Evolutionary conservation across 768 basidiomycete genomes (phyloP).

Genomic region (Boletus rubroflammeus): DNA sequence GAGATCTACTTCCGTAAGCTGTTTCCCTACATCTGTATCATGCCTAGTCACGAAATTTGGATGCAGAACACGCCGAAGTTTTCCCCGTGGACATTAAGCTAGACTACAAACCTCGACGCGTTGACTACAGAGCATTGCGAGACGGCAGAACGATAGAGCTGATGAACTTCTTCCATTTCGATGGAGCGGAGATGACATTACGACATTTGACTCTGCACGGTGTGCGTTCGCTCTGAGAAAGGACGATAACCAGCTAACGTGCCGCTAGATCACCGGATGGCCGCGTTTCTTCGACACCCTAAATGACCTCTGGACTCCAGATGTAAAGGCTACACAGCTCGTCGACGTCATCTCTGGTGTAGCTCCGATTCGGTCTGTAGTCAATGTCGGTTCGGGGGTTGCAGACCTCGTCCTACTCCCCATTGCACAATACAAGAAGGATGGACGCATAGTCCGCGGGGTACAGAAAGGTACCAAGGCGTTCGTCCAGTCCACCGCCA

Average conservation of each 20-base stretch:
- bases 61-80: conserved; percentile 85
- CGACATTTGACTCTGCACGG: conserved; percentile 90
- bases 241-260: conserved; percentile 7
- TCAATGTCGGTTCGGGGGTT: conserved; percentile 96
- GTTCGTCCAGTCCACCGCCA: conserved; percentile 91
- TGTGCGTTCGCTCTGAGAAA: conserved; percentile 46
- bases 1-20: conserved; percentile 73
- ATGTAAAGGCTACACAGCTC: conserved; percentile 97
- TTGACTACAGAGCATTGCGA: conserved; percentile 87
- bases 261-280: conserved; percentile 89
- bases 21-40: conserved; percentile 1
- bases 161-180: conserved; percentile 99
- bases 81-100: conserved; percentile 94
- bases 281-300: conserved; percentile 81
- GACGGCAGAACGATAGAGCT: conserved; percentile 93
- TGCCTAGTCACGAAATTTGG: neutral
- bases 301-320: conserved; percentile 99
- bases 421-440: conserved; percentile 96
- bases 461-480: conserved; percentile 91
- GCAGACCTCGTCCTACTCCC: conserved; percentile 95
- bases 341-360: conserved; percentile 97
- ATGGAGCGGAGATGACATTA: conserved; percentile 96
- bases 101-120: conserved; percentile 97
- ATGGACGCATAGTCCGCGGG: conserved; percentile 87
- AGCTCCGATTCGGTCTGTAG: conserved; percentile 91